Evolutionary conservation across 139 green algal genomes (phyloP).

Genomic region (Spirogloea muscicola): DNA sequence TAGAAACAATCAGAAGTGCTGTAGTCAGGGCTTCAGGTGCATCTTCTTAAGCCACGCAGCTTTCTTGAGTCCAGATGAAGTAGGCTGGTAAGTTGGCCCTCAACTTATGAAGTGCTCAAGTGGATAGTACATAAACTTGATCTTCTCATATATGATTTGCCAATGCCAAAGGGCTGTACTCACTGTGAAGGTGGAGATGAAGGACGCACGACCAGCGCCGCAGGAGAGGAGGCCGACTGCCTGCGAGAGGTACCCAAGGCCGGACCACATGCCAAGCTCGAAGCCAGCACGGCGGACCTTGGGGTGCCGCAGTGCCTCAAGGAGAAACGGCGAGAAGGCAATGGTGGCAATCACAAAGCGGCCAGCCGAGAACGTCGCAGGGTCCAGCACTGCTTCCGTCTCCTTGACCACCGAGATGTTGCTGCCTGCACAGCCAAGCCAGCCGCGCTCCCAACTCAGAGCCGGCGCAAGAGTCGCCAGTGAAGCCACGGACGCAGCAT

Average conservation of each 20-base stretch:
- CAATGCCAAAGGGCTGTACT: background rate
- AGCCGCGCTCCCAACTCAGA: background rate
- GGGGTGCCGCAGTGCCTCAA: background rate
- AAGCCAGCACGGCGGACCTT: background rate
- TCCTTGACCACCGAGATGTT: slow-evolving; percentile 42
- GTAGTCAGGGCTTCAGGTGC: background rate
- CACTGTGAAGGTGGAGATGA: slow-evolving; percentile 80
- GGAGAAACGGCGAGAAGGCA: slow-evolving; percentile 20
- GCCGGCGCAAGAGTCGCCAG: background rate
- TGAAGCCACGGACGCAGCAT: background rate
- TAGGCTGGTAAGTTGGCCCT: background rate
- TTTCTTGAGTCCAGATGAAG: background rate
- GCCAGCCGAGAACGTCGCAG: slow-evolving; percentile 10
- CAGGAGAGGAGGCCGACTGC: slow-evolving; percentile 60
- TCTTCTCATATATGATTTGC: too few relatives aligned
- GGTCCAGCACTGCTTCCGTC: slow-evolving; percentile 17
- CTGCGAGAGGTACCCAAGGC: slow-evolving; percentile 54
- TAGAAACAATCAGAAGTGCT: background rate
- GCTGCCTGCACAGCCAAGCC: slow-evolving; percentile 9
- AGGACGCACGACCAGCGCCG: slow-evolving; percentile 64
- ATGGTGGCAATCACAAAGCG: slow-evolving; percentile 32
- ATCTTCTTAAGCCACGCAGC: background rate
- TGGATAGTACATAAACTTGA: too few relatives aligned
- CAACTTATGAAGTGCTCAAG: too few relatives aligned
- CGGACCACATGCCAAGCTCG: slow-evolving; percentile 37